A percentile compares a stretch with the other conserved stretches of the same genome.
phyloP scores from a whole-genome alignment of 371 early-diverging fungal species.

The Dichotomocladium elegans region DNA sequence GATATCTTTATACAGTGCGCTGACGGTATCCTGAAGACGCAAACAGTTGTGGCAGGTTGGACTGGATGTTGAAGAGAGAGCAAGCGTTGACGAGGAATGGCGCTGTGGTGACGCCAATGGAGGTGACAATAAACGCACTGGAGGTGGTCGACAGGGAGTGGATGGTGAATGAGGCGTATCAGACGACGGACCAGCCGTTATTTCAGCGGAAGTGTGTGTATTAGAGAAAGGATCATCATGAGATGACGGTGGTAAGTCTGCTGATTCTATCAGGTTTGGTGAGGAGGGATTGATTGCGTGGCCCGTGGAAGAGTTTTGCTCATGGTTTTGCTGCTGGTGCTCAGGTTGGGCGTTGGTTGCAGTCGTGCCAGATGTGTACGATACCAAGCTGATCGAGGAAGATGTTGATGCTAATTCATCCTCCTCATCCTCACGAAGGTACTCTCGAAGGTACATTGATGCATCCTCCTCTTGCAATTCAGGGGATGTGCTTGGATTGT shows the following conservation, averaged over 20 bases:
- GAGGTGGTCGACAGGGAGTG: not conserved
- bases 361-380: not conserved
- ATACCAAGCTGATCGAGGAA: not conserved
- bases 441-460: not conserved
- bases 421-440: not conserved
- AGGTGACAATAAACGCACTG: not conserved
- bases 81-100: not conserved
- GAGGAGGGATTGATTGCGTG: no score
- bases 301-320: no score
- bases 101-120: not conserved
- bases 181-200: conserved; percentile 5
- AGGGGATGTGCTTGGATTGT: not conserved
- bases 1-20: conserved; percentile 11
- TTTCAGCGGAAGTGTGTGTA: no score
- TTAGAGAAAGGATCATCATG: no score
- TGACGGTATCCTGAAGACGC: conserved; percentile 9
- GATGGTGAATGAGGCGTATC: not conserved
- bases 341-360: not conserved
- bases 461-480: not conserved
- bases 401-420: conserved; percentile 6
- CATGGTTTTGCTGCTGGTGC: not conserved
- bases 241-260: not conserved
- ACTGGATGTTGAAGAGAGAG: not conserved
- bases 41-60: conserved; percentile 21
- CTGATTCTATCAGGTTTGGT: no score